These are phyloP conservation scores for Boletus fagicola DNA, from an alignment of 768 basidiomycete species.

Conservation along the genomic window DNA sequence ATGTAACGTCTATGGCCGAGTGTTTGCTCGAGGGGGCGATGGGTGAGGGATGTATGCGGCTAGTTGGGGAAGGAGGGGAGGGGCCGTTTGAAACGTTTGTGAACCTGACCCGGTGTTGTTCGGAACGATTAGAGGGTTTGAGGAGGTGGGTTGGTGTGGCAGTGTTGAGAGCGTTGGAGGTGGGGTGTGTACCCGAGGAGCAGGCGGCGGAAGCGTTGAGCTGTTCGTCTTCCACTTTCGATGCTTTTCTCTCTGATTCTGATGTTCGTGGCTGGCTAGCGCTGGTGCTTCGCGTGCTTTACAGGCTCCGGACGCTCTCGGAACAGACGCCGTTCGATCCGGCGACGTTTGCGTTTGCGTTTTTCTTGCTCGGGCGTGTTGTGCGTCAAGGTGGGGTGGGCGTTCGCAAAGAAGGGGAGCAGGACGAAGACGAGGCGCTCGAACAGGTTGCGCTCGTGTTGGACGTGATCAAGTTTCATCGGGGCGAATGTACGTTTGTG, in stretches of 20 bases:
- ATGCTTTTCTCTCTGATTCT: not conserved
- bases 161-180: conserved; percentile 69
- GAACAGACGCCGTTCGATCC: conserved; percentile 82
- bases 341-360: conserved; percentile 79
- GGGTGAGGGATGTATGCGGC: conserved; percentile 45
- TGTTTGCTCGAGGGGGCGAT: conserved; percentile 68
- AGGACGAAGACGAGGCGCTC: conserved; percentile 56
- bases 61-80: conserved; percentile 52
- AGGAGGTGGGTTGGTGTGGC: conserved; percentile 79
- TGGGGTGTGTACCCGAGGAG: conserved; percentile 67
- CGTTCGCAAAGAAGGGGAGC: conserved; percentile 20
- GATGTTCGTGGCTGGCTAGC: conserved; percentile 38
- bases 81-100: conserved; percentile 71
- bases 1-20: conserved; percentile 56
- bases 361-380: conserved; percentile 71
- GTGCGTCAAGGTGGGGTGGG: conserved; percentile 67
- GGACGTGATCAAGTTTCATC: conserved; percentile 39
- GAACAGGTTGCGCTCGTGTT: conserved; percentile 75
- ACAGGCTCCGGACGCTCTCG: conserved; percentile 76
- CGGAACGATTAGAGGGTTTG: conserved; percentile 68
- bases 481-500: conserved; percentile 31
- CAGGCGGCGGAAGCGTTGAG: conserved; percentile 69
- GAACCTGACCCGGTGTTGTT: conserved; percentile 64
- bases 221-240: conserved; percentile 2
- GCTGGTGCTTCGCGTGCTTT: conserved; percentile 79